A percentile compares a stretch with the other conserved stretches of the same genome.
These are phyloP conservation scores for Ceratocystis colombiana DNA, from an alignment of 2,329 filamentous ascomycete species.

Conservation along the genomic window DNA sequence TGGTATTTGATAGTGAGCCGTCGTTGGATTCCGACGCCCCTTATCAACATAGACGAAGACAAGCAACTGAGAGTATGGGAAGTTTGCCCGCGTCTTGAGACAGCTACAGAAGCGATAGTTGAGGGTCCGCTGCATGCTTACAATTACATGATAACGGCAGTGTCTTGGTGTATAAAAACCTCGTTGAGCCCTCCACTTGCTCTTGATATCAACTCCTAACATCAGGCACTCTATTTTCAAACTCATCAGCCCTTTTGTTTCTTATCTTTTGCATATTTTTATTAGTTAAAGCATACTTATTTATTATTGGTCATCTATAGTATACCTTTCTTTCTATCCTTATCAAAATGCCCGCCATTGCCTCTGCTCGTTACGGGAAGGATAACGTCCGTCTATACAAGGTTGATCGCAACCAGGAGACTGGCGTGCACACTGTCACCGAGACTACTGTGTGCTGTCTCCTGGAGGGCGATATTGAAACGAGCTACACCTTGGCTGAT, in stretches of 20 bases:
- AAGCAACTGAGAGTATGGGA: neutral
- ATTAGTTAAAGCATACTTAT: neutral
- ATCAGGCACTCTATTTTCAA: neutral
- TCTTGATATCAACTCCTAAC: neutral
- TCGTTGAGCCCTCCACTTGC: neutral
- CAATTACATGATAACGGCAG: neutral
- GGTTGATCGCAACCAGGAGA: constrained; percentile 67
- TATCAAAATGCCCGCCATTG: constrained; percentile 43
- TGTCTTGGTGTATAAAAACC: neutral
- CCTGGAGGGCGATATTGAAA: constrained; percentile 84
- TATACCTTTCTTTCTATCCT: neutral
- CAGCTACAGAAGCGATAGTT: neutral
- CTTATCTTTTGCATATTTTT: neutral
- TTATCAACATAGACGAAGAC: neutral
- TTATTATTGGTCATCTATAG: neutral
- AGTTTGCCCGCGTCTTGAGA: neutral
- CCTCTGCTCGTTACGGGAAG: constrained; percentile 72
- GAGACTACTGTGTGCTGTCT: constrained; percentile 94
- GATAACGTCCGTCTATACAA: constrained; percentile 99
- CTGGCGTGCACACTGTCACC: constrained; percentile 71
- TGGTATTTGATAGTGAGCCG: neutral
- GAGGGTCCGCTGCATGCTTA: neutral
- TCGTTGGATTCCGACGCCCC: constrained; percentile 3
- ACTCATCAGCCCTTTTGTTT: neutral
- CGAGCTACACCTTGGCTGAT: constrained; percentile 82